These are phyloP conservation scores for Medicago arabica DNA, from an alignment of 306 rosid species.

Conservation along the genomic window DNA sequence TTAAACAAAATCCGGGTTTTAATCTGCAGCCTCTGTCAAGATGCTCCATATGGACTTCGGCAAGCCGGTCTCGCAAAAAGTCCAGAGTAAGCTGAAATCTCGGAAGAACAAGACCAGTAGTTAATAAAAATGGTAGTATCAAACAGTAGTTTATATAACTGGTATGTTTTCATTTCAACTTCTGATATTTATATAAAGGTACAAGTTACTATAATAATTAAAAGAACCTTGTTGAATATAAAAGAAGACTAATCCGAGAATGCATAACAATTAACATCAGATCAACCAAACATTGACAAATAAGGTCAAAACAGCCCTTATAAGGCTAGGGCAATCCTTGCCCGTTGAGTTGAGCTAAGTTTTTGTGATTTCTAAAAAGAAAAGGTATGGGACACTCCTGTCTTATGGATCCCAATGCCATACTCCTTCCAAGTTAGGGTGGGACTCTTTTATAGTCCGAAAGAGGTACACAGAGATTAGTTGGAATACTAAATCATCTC, in stretches of 20 bases:
- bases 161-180: neutral
- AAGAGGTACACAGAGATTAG: neutral
- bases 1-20: slow-evolving; percentile 71
- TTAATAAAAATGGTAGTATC: slow-evolving; percentile 1
- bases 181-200: neutral
- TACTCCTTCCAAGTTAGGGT: neutral
- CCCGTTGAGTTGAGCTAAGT: neutral
- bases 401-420: neutral
- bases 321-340: neutral
- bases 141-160: neutral
- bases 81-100: slow-evolving; percentile 71
- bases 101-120: slow-evolving; percentile 5
- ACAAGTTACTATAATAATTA: neutral
- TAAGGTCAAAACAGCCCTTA: neutral
- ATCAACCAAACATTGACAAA: neutral
- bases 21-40: slow-evolving; percentile 71
- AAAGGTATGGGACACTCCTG: neutral
- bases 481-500: neutral
- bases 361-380: neutral
- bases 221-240: neutral
- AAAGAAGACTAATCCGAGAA: neutral
- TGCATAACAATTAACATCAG: slow-evolving; percentile 23
- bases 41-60: slow-evolving; percentile 73
- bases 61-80: slow-evolving; percentile 67
- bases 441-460: neutral